Base-by-base conservation (phyloP, 176 grass and related monocot species). In the Olyra latifolia region DNA sequence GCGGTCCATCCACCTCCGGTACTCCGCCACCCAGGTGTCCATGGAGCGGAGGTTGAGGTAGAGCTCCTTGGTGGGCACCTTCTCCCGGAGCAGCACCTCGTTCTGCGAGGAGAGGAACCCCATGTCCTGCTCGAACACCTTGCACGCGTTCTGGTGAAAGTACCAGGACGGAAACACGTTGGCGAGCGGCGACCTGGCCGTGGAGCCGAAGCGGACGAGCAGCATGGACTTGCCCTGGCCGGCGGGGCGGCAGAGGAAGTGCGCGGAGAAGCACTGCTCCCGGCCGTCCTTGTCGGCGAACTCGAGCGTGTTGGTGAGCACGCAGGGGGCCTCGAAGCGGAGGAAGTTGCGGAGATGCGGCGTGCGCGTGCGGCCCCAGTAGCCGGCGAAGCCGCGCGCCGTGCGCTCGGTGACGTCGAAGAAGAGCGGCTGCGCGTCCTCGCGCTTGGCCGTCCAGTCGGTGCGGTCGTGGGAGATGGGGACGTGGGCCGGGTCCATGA, bases 111-210 rank as follows among this genome's bases (percentile, higher is more conserved):
- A 99, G 4, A 99, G 84, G 78, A 99, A 93, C 7, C 96, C 96
- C 96, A 99, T 98, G 86, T 99, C 96, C 83, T 99, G 96, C 87
- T 99, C 92, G 80, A 99, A 99, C 69, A 95, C 92, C 86, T 92
- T 92, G 78, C 82, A 70, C 0, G 87, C 82, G 61, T 94, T 97
- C 89, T 94, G 95, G 86, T 97, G 95, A 4, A 94, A 1, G 83
- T 76, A 97, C 95, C 95, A 97, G 0, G 47, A 1, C 1, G 89
- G 94, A 7, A 97, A 19, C 54, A 97, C 25, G 24, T 53, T 88
- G 22, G 23, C 4, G 1, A 93, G 42, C 14, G 46, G 44, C 24
- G 92, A 85, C 10, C 66, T 62, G 0, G 55, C 11, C 20, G 82
- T 95, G 9, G 66, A 54, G 29, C 92, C 92, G 61, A 97, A 97